Conservation (phyloP, 2,329 filamentous ascomycete genomes). For the Ophiostoma quercus region DNA sequence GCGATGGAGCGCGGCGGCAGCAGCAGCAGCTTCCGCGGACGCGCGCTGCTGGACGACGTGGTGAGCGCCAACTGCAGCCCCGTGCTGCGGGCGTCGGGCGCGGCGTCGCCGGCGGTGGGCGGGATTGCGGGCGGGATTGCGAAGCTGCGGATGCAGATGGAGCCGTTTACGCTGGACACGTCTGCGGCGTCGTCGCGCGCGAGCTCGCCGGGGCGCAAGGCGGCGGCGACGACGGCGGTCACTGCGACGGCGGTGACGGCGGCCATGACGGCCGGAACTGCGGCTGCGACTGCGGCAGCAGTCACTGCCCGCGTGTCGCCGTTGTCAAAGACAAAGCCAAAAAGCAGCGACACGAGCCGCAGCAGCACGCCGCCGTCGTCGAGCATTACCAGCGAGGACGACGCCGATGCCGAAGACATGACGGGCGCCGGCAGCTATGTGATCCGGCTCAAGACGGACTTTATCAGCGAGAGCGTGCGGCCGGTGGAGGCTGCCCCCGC, state of each 20-base stretch:
- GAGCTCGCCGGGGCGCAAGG: slow-evolving; percentile 42
- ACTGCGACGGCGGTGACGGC: slow-evolving; percentile 24
- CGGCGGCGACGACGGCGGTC: slow-evolving; percentile 24
- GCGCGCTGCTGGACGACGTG: slow-evolving; percentile 49
- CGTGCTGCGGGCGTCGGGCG: slow-evolving; percentile 45
- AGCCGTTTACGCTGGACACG: slow-evolving; percentile 64
- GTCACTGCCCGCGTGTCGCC: slow-evolving; percentile 17
- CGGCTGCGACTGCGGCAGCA: background rate
- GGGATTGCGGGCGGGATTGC: slow-evolving; percentile 84
- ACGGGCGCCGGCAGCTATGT: slow-evolving; percentile 63
- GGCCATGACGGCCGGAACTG: background rate
- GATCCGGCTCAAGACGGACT: slow-evolving; percentile 77
- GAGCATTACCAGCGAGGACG: slow-evolving; percentile 47
- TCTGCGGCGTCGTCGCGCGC: slow-evolving; percentile 43
- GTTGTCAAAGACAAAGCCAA: background rate
- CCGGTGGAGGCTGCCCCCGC: no score
- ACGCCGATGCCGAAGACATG: slow-evolving; percentile 52
- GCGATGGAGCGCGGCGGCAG: slow-evolving; percentile 30
- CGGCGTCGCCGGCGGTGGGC: slow-evolving; percentile 53
- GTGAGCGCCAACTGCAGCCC: slow-evolving; percentile 62
- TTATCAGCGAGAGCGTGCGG: slow-evolving; percentile 62
- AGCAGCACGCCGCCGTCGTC: no score
- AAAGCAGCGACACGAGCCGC: slow-evolving; percentile 44
- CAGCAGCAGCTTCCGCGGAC: slow-evolving; percentile 30
- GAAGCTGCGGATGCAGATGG: slow-evolving; percentile 74